Evolutionary conservation across 208 protist genomes (phyloP), one percentile per base, ranked within the genome.

Genomic region (Entamoeba histolytica): DNA sequence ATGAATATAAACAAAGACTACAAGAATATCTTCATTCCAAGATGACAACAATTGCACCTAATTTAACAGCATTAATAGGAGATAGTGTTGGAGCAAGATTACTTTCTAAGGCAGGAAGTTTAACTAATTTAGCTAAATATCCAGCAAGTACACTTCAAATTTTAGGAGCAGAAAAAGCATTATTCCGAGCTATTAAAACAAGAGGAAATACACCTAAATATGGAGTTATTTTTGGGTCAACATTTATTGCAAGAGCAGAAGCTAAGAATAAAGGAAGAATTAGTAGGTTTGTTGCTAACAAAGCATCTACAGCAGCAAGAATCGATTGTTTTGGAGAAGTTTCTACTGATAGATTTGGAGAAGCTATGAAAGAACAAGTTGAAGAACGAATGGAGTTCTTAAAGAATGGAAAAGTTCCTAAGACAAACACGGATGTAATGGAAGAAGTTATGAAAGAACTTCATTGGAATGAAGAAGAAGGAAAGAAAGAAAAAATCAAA

Each of bases 71-170:
- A 52, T 97, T 99, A 96, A 98, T 99, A 78, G 98, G 98, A 39
- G 97, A 98, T 95, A 96, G 98, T 92, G 98, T 99, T 93, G 98
- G 98, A 91, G 98, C 98, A 91, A 96, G 98, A 31, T 96, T 99
- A 10, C 99, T 99, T 93, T 97, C 98, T 94, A 98, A 99, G 95
- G 98, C 98, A 7, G 98, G 98, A 94, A 98, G 96, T 17, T 96
- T 99, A 4, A 97, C 99, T 31, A 98, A 97, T 51, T 96, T 99
- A 23, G 98, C 98, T 49, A 99, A 99, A 96, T 97, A 98, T 94
- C 98, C 99, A 3, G 98, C 98, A 92, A 99, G 98, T 5, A 99
- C 98, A 2, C 96, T 99, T 78, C 98, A 99, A 96, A 99, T 99
- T 93, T 96, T 99, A 19, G 99, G 98, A 91, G 98, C 98, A 23